Percentiles rank a stretch among this genome's conserved stretches.
Conservation (phyloP, 2,329 filamentous ascomycete genomes). For the Trichoderma endophyticum region DNA sequence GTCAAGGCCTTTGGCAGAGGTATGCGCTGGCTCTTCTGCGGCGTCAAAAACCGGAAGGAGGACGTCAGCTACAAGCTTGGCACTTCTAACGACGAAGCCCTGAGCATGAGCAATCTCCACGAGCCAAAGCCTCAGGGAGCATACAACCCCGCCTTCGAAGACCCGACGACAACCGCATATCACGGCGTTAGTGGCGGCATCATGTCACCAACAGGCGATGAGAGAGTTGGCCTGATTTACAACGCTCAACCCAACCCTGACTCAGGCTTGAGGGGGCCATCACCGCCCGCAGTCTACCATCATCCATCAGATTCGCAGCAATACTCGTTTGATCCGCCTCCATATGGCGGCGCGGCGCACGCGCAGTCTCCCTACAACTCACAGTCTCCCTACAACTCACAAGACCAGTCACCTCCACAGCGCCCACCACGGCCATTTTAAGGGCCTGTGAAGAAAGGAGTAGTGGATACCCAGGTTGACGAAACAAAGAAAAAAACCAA, state of each 20-base stretch:
- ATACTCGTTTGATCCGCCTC: slow-evolving; percentile 8
- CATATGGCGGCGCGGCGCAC: neutral
- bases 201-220: slow-evolving; percentile 29
- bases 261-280: slow-evolving; percentile 1
- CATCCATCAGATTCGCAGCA: neutral
- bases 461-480: neutral
- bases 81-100: slow-evolving; percentile 31
- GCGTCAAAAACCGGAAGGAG: slow-evolving; percentile 57
- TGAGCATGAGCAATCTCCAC: slow-evolving; percentile 40
- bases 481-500: neutral
- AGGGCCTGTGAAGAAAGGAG: neutral
- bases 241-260: slow-evolving; percentile 32
- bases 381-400: neutral
- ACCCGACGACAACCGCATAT: slow-evolving; percentile 20
- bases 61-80: slow-evolving; percentile 48
- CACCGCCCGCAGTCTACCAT: slow-evolving; percentile 11
- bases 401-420: slow-evolving; percentile 2
- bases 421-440: neutral
- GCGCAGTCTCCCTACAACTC: neutral
- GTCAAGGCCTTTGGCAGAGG: slow-evolving; percentile 75
- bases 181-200: slow-evolving; percentile 19
- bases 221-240: slow-evolving; percentile 45
- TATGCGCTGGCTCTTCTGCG: slow-evolving; percentile 77
- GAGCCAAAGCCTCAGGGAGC: slow-evolving; percentile 24
- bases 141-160: slow-evolving; percentile 6